These are phyloP conservation scores for Chrysoporthe puriensis DNA, from an alignment of 2,329 filamentous ascomycete genomes.

Conservation along the genomic window DNA sequence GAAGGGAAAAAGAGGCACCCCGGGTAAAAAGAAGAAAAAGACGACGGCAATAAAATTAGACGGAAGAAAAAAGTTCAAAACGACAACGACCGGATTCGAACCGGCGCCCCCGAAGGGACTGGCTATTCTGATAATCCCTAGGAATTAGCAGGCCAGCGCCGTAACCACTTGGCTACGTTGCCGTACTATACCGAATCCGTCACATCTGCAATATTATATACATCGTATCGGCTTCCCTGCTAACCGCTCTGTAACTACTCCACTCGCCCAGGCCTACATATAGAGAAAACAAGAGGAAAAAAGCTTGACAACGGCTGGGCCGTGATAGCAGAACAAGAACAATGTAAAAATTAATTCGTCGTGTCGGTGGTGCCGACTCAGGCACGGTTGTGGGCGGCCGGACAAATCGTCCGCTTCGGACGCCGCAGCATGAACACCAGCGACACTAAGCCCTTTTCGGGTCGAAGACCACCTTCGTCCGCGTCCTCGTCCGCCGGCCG, in stretches of 20 bases:
- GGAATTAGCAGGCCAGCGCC: conserved; percentile 6
- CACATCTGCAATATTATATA: background rate
- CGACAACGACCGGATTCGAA: conserved; percentile 13
- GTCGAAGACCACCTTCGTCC: background rate
- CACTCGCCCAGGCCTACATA: too few relatives aligned
- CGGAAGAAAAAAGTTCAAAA: background rate
- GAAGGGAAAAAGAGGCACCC: background rate
- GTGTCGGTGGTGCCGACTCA: background rate
- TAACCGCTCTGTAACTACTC: background rate
- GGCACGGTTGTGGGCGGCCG: background rate
- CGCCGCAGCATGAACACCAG: background rate
- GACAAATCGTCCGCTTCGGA: background rate
- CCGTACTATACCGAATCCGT: background rate
- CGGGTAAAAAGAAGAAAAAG: background rate
- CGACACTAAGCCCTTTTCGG: too few relatives aligned
- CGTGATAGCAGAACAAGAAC: too few relatives aligned
- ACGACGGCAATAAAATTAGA: background rate
- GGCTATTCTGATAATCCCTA: conserved; percentile 1
- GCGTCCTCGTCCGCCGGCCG: background rate
- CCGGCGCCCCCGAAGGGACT: conserved; percentile 14
- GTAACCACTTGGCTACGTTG: conserved; percentile 13
- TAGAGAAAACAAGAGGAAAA: too few relatives aligned
- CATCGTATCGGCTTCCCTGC: fast-evolving
- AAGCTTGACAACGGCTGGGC: too few relatives aligned
- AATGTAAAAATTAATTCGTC: too few relatives aligned